Base-by-base conservation (phyloP, 495 filamentous ascomycete genomes). In the Penicillium salamii region DNA sequence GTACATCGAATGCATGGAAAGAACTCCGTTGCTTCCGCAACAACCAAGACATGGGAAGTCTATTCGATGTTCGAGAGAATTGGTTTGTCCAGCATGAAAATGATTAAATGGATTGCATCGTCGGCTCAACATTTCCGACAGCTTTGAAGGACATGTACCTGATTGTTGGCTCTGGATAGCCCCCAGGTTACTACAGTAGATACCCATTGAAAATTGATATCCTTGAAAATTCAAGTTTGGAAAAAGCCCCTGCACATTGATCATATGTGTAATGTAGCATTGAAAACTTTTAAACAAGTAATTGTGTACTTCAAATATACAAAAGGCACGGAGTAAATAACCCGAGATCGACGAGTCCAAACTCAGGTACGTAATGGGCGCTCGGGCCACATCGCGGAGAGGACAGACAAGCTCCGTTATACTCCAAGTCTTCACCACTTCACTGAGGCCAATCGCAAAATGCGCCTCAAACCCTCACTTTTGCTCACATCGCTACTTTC, bases 21-120 rank as follows among this genome's bases (percentile, higher is more conserved):
- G 62, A 68, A 26, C 51, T 80, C 34, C 76, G 79, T 5, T 73
- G 67, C 37, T 71, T 70, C 26, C 67, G 79, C 19, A 60, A 76
- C 24, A 78, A 82, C 26, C 78, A 82, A 59, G 79, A 81, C 43
- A 74, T 81, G 53, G 79, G 79, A 6, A 75, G 64, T 42, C 65
- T 81, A 8, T 82, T 71, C 59, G 79, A 81, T 49, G 62, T 82
- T 42, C 63, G 78, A 18, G 72, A 79, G 36, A 62, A 65, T 40
- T 76, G 71, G 73, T 76, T 54, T 49, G 5, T 62, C 11, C 66
- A 55, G 38, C 42, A 53, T 31, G 50, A 58, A 29, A 51, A 51
- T 24, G 19, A n/a, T 3, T 32, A 17, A 33, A 31, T 17, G 28
- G 18, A 6, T 23, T 29, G 34, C 29, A 15, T 7, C 14, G 2